A percentile compares a stretch with the other conserved stretches of the same genome.
Conservation (phyloP, 2,329 filamentous ascomycete species). For the Lomentospora prolificans region DNA sequence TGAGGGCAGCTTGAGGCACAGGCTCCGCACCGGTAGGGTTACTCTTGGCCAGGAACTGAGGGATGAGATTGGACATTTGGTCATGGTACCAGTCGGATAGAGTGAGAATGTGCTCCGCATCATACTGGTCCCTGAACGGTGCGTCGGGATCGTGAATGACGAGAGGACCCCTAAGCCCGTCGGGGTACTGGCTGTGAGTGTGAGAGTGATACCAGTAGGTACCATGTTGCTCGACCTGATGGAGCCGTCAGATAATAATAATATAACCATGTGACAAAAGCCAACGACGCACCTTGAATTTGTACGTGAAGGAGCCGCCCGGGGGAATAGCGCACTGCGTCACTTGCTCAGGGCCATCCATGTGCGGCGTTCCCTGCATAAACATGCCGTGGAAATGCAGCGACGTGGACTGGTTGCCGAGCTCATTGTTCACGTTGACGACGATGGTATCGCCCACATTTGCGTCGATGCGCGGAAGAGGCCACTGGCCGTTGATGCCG, state of each 20-base stretch:
- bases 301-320: constrained; percentile 37
- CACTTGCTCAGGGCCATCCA: constrained; percentile 60
- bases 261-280: not conserved
- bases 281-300: constrained; percentile 37
- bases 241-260: not conserved
- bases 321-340: constrained; percentile 55
- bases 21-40: constrained; percentile 45
- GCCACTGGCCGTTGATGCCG: constrained; percentile 70
- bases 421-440: constrained; percentile 47
- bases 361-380: constrained; percentile 55
- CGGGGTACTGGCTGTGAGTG: constrained; percentile 39
- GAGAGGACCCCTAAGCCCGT: constrained; percentile 46
- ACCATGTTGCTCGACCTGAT: constrained; percentile 40
- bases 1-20: constrained; percentile 39
- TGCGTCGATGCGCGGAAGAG: constrained; percentile 56
- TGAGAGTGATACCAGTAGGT: constrained; percentile 58
- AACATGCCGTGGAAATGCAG: constrained; percentile 64
- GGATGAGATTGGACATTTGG: constrained; percentile 37
- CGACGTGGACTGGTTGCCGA: constrained; percentile 53
- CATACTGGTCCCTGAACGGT: constrained; percentile 36
- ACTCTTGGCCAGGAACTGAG: constrained; percentile 33
- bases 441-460: constrained; percentile 52
- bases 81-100: constrained; percentile 53
- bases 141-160: constrained; percentile 43
- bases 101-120: constrained; percentile 46